Evolutionary conservation across 768 basidiomycete species (phyloP), one percentile per base, ranked within the genome.

Genomic region (Phaeotremella fagi): DNA sequence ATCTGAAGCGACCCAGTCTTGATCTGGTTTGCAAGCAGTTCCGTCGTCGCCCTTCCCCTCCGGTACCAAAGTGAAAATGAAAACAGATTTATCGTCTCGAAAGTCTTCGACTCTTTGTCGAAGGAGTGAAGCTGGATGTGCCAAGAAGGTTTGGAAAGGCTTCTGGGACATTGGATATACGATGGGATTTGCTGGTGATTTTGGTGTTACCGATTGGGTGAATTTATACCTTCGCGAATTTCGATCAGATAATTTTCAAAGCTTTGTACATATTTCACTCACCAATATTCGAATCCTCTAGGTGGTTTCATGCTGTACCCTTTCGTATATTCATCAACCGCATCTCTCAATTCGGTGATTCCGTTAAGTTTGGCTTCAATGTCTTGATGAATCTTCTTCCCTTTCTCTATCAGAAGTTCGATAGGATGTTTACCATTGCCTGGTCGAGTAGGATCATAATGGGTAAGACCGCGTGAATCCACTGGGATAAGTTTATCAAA

Each of bases 31-130:
- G 50, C 66, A 68, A 15, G 62, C 62, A 14, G 66, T 68, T 16
- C 66, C 66, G 26, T 51, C 26, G 38, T 68, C 66, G 11, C 66
- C 66, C 43, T 59, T 37, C 14, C 66, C 66, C n/a, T 59, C 49
- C 6, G 57, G 59, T n/a, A 68, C 66, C 25, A 68, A 57, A 1
- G 50, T 57, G 44, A 68, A 50, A 1, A 50, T 61, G 36, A 63
- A 68, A 22, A 61, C 55, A 4, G 45, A 50, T 16, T 48, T 57
- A 27, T 61, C 57, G 0, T 49, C 45, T n/a, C 57, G 38, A 7
- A 54, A 46, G n/a, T 52, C 55, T 18, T 50, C 50, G 5, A 64
- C 52, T 29, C 66, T 37, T 22, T 61, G 55, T 6, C 59, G 43
- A 18, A 68, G 48, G 3, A 58, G 42, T 2, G 42, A 45, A 3